Percentiles rank a stretch among this genome's conserved stretches.
These are phyloP conservation scores for Quercus phellos DNA, from an alignment of 331 rosid species.

Conservation along the genomic window DNA sequence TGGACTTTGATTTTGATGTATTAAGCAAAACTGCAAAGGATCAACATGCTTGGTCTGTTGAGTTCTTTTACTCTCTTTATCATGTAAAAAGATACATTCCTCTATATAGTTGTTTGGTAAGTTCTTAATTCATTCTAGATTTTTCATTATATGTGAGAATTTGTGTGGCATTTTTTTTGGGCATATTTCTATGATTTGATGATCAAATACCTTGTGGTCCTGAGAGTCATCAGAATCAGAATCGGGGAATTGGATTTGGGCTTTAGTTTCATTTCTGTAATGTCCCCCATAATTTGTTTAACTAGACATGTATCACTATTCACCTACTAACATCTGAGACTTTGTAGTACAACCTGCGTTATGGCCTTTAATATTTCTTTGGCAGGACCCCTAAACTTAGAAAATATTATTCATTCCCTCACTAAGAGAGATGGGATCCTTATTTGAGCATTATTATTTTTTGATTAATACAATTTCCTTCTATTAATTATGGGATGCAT, in stretches of 20 bases:
- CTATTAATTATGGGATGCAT: no score
- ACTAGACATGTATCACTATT: not conserved
- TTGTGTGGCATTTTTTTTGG: not conserved
- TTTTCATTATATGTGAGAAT: not conserved
- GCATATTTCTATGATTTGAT: not conserved
- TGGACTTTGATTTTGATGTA: no score
- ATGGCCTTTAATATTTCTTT: not conserved
- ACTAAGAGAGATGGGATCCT: no score
- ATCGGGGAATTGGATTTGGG: not conserved
- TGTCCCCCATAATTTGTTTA: not conserved
- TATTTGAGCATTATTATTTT: no score
- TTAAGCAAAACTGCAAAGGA: not conserved
- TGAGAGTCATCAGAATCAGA: not conserved
- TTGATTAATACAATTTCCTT: no score
- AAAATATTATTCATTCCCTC: no score
- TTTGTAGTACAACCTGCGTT: not conserved
- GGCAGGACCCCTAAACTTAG: no score
- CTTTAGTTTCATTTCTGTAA: not conserved
- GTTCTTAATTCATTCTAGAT: not conserved
- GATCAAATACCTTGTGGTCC: not conserved
- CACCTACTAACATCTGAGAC: not conserved
- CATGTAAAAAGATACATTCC: not conserved
- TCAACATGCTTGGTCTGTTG: not conserved
- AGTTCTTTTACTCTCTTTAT: not conserved
- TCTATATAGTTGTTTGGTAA: not conserved